Evolutionary conservation across 2,329 filamentous ascomycete species (phyloP), one percentile per base, ranked within the genome.

Genomic region (Lachnellula willkommii): DNA sequence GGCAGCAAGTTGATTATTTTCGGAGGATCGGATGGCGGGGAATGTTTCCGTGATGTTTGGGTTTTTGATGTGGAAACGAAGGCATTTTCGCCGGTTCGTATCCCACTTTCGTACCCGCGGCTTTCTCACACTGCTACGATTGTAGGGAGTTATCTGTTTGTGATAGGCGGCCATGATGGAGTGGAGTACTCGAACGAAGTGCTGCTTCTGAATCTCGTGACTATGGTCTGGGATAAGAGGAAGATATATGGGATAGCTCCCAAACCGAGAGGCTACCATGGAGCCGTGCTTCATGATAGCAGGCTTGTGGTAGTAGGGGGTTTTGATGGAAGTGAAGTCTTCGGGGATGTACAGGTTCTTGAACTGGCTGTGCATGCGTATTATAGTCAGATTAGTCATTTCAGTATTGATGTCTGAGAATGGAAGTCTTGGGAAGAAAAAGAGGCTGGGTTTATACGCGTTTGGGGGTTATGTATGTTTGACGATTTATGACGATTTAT

Each of bases 21-120:
- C 68, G 85, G 85, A 40, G 85, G 85, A 36, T 86, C 82, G 3
- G 85, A 88, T 68, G 85, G 85, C 61, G 83, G 82, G 51, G 84
- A 88, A 70, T 88, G 85, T 71, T 88, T 88, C 71, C 80, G 84
- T 67, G 85, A 88, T 65, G 84, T 88, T 42, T 88, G 85, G 85
- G 80, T 88, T 32, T 88, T 87, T 71, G 84, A 88, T 67, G 80
- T 87, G 5, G 84, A 88, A 50, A 78, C 75, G 40, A 76, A 79
- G 56, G 62, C 74, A 24, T 88, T 85, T 82, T 81, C 79, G 58
- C 67, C 74, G 6, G 84, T 87, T 54, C 69, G 74, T 55, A 83
- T 87, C 24, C 77, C 82, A 20, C 68, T 81, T 37, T 81, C 81
- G n/a, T 85, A 79, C 68, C 79, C 83, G 40, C 80, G 85, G 20